phyloP scores from a whole-genome alignment of 2,329 filamentous ascomycete species.

The Fusarium armeniacum region DNA sequence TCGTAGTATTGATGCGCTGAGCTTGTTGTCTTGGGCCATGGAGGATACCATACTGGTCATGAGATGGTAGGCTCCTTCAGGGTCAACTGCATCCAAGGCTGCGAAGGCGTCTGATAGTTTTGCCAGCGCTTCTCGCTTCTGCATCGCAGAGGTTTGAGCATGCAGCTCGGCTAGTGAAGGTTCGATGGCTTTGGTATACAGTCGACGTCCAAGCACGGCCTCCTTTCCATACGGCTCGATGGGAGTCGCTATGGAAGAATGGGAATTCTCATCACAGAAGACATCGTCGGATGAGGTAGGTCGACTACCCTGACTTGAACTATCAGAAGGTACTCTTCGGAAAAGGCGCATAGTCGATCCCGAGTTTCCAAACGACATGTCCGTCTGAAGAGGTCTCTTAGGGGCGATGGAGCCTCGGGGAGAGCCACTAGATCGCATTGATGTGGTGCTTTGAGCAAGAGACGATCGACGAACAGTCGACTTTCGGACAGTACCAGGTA shows the following conservation, averaged over 20 bases:
- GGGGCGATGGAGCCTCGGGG: slow-evolving; percentile 61
- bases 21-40: slow-evolving; percentile 77
- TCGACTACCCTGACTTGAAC: slow-evolving; percentile 61
- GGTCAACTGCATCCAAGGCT: slow-evolving; percentile 86
- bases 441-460: slow-evolving; percentile 53
- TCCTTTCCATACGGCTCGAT: slow-evolving; percentile 80
- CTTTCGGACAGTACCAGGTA: slow-evolving; percentile 69
- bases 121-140: slow-evolving; percentile 86
- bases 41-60: slow-evolving; percentile 82
- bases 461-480: slow-evolving; percentile 68
- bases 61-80: slow-evolving; percentile 89
- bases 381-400: slow-evolving; percentile 86
- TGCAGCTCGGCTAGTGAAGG: slow-evolving; percentile 87
- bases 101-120: slow-evolving; percentile 88
- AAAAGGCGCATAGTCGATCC: slow-evolving; percentile 94
- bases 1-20: slow-evolving; percentile 65
- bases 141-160: slow-evolving; percentile 76
- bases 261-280: slow-evolving; percentile 74
- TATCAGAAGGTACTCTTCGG: slow-evolving; percentile 83
- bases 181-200: slow-evolving; percentile 86
- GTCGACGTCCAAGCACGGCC: slow-evolving; percentile 81
- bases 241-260: slow-evolving; percentile 61
- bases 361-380: slow-evolving; percentile 94
- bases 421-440: slow-evolving; percentile 58
- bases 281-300: slow-evolving; percentile 58